Evolutionary conservation across 1,139 yeast genomes (phyloP), one percentile per base, ranked within the genome.

Genomic region (Saccharomyces hybrid): DNA sequence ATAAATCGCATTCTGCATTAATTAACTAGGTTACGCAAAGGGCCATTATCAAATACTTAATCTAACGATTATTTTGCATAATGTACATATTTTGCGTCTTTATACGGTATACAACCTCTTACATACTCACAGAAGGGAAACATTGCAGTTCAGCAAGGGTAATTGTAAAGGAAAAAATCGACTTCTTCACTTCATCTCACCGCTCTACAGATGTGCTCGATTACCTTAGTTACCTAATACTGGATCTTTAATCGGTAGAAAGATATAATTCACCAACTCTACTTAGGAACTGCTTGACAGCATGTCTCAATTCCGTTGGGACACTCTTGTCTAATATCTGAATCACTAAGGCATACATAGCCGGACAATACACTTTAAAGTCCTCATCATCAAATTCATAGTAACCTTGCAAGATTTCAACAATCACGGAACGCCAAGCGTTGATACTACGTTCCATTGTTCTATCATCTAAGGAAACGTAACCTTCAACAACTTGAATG

Each of bases 341-440:
- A 63, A 90, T 75, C 23, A 88, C 82, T 53, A 84, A 77, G 31
- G 77, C 78, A 70, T 89, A 93, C 74, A 89, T 80, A 27, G 71
- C 76, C 2, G 89, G 84, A 56, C 88, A 79, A 61, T 82, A 79
- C 54, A 72, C 71, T 44, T 70, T 70, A 70, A 93, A 91, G 68
- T 93, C 97, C 1, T 72, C 81, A 50, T 84, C 87, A 61, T 86
- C 88, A 61, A 93, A 78, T 64, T 84, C 88, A 49, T 82, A 79
- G 65, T 85, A 85, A 4, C 96, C 96, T 67, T 86, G 90, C 59
- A 85, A 75, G 34, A 93, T 85, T 64, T 88, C 96, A 47, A 88
- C 85, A 46, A 91, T 88, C 26, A 93, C 97, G 0, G 98, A 98
- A 64, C 87, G 80, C 95, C 97, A 87, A 2, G 95, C 85, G 28